Evolutionary conservation across 495 filamentous ascomycete species (phyloP).

Genomic region (Poronia punctata): DNA sequence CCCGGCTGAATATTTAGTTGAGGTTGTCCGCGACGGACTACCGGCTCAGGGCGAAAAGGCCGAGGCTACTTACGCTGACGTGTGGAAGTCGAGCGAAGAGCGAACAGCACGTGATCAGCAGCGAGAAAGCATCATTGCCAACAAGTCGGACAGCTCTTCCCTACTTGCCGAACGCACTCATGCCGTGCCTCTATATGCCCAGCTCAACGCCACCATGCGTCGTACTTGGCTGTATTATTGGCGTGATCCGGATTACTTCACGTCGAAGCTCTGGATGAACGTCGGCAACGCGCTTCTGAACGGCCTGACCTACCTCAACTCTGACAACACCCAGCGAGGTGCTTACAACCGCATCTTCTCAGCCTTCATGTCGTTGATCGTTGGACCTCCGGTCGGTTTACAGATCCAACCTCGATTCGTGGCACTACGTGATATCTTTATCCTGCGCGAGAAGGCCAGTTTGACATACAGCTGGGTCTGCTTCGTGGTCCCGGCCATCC

Average conservation of each 20-base stretch:
- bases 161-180: slow-evolving; percentile 32
- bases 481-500: slow-evolving; percentile 60
- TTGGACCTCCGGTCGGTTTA: slow-evolving; percentile 54
- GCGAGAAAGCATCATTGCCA: slow-evolving; percentile 7
- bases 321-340: slow-evolving; percentile 50
- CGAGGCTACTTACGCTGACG: not conserved
- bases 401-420: slow-evolving; percentile 66
- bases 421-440: slow-evolving; percentile 56
- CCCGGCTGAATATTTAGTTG: slow-evolving; percentile 53
- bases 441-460: slow-evolving; percentile 60
- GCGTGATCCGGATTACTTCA: slow-evolving; percentile 74
- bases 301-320: slow-evolving; percentile 56
- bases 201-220: slow-evolving; percentile 42
- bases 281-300: slow-evolving; percentile 40
- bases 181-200: slow-evolving; percentile 44
- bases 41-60: not conserved
- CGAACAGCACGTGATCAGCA: not conserved
- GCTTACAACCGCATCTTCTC: slow-evolving; percentile 62
- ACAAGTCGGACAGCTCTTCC: slow-evolving; percentile 26
- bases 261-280: slow-evolving; percentile 58
- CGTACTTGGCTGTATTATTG: slow-evolving; percentile 79
- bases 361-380: slow-evolving; percentile 65
- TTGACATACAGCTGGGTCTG: slow-evolving; percentile 68
- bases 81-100: not conserved
- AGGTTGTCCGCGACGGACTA: slow-evolving; percentile 47